phyloP scores from a whole-genome alignment of 1,139 yeast genomes.

The Hyphopichia fennica region DNA sequence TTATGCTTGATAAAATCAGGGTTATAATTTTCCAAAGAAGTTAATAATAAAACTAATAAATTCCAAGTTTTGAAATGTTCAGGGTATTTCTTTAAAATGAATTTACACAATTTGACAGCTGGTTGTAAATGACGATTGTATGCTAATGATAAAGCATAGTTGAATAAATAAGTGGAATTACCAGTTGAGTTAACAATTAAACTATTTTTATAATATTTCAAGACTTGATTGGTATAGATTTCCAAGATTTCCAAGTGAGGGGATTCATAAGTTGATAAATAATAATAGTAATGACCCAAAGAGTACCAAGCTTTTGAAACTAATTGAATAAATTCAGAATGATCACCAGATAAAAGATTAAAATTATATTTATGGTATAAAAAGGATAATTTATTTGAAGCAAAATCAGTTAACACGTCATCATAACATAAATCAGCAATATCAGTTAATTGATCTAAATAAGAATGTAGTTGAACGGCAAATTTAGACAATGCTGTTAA shows the following conservation, averaged over 20 bases:
- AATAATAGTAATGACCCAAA: slow-evolving; percentile 35
- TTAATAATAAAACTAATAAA: slow-evolving; percentile 33
- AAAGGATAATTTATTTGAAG: slow-evolving; percentile 29
- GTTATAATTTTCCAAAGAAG: slow-evolving; percentile 28
- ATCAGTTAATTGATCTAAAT: slow-evolving; percentile 23
- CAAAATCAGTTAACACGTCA: slow-evolving; percentile 15
- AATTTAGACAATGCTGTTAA: slow-evolving; percentile 19
- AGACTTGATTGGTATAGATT: slow-evolving; percentile 15
- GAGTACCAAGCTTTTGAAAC: slow-evolving; percentile 42
- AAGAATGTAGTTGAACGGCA: slow-evolving; percentile 19
- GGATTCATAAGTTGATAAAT: slow-evolving; percentile 28
- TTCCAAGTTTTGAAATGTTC: slow-evolving; percentile 50
- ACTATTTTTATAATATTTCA: slow-evolving; percentile 33
- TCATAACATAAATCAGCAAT: slow-evolving; percentile 32
- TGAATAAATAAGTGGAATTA: slow-evolving; percentile 28
- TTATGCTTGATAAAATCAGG: slow-evolving; percentile 15
- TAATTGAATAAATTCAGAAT: slow-evolving; percentile 28
- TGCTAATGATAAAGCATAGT: slow-evolving; percentile 40
- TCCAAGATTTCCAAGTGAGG: slow-evolving; percentile 22
- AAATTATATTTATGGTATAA: slow-evolving; percentile 39
- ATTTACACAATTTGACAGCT: slow-evolving; percentile 42
- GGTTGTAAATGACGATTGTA: slow-evolving; percentile 24
- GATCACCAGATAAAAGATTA: slow-evolving; percentile 30
- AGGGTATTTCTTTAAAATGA: slow-evolving; percentile 43
- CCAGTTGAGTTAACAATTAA: slow-evolving; percentile 44